These are phyloP conservation scores for Helichrysum umbraculigerum DNA, from an alignment of 129 eudicot species.

Conservation along the genomic window DNA sequence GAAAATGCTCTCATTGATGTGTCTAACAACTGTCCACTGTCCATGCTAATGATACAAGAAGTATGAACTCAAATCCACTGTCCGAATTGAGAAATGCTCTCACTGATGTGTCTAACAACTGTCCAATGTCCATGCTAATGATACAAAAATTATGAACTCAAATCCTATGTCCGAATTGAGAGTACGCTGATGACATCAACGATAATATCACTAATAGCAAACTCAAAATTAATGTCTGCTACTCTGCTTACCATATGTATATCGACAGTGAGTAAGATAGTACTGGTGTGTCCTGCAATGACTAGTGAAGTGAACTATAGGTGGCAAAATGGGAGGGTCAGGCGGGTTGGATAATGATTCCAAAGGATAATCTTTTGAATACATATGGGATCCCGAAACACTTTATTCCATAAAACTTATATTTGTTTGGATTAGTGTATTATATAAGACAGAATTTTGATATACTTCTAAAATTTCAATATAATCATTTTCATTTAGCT, in stretches of 20 bases:
- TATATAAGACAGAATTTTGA: no score
- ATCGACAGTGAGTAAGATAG: neutral
- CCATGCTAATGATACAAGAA: neutral
- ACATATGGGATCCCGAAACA: no score
- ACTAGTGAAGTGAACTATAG: no score
- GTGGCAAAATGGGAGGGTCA: no score
- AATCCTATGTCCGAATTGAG: neutral
- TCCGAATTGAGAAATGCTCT: neutral
- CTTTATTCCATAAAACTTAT: no score
- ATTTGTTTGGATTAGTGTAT: no score
- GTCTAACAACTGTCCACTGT: neutral
- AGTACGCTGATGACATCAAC: neutral
- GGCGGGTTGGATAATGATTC: no score
- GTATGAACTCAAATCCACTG: neutral
- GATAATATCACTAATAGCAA: slow-evolving; percentile 4
- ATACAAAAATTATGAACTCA: neutral
- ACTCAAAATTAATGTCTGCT: neutral
- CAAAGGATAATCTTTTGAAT: no score
- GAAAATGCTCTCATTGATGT: neutral
- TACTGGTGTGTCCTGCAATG: neutral
- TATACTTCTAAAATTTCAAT: no score
- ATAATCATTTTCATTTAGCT: no score
- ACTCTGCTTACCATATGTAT: neutral
- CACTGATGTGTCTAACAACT: neutral
- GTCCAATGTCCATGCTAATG: neutral